Evolutionary conservation across 1,284 basidiomycete genomes (phyloP), one percentile per base, ranked within the genome.

Genomic region (Moesziomyces globuligerus): DNA sequence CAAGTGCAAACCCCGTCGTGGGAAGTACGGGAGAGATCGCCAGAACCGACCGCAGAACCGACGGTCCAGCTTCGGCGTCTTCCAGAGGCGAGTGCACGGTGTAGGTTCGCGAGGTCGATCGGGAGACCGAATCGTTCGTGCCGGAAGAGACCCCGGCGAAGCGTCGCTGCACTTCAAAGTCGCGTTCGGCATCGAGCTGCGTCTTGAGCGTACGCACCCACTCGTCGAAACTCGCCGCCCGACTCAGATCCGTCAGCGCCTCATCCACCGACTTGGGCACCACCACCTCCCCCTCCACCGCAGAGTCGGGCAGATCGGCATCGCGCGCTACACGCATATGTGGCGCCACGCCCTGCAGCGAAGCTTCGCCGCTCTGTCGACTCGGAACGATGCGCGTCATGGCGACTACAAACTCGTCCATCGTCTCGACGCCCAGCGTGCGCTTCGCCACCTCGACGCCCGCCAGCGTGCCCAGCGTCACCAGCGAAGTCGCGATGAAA

Each of bases 1-100:
- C 80, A 23, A 81, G 26, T 1, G 57, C 62, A 36, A 78, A 74
- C 1, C 72, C 74, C 1, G 74, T 67, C 11, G 55, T 37, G 1
- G 75, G 76, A 11, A 78, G 48, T 0, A 72, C 53, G 23, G 69
- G 69, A 3, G 69, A 72, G 43, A 72, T 72, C 24, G 49, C 29
- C 3, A 72, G 37, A 0, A 54, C 18, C 1, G 42, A 57, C 2
- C 53, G 41, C 11, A 52, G 42, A 15, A 48, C 45, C 13, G 53
- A 49, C 3, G 48, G 43, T 18, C 46, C 43, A 1, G n/a, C 40
- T 8, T 55, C 38, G n/a, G 41, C 13, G 18, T 67, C 38, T 15
- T 52, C 52, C 1, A 61, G 43, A 1, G 54, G 53, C 3, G 68
- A 65, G 43, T 57, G 57, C 6, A 61, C 43, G 3, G 44, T n/a